Conservation (phyloP, 768 basidiomycete species). For the Amanita muscaria region DNA sequence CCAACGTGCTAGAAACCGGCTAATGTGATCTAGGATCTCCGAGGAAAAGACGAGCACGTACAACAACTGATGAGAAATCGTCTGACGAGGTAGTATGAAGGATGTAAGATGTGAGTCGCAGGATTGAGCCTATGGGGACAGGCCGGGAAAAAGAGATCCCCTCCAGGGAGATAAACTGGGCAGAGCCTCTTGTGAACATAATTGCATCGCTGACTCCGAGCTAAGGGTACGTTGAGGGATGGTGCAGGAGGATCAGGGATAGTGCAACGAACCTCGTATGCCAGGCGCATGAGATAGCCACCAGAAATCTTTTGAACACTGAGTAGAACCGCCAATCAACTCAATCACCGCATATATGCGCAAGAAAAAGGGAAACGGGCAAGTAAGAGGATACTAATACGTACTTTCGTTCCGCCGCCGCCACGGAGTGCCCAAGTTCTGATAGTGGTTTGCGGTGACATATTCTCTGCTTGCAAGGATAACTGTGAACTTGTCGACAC, state of each 20-base stretch:
- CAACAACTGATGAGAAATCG: constrained; percentile 48
- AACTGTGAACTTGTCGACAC: constrained; percentile 39
- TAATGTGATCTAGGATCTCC: neutral
- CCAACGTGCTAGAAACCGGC: constrained; percentile 52
- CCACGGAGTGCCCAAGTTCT: constrained; percentile 16
- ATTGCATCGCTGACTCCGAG: constrained; percentile 67
- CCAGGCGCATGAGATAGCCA: constrained; percentile 58
- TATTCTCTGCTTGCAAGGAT: constrained; percentile 33
- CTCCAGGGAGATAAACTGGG: constrained; percentile 72
- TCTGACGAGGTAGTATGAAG: constrained; percentile 47
- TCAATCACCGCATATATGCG: too few relatives aligned
- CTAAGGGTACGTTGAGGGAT: constrained; percentile 22
- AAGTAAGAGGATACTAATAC: neutral
- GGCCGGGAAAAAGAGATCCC: constrained; percentile 72
- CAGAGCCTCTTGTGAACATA: constrained; percentile 55
- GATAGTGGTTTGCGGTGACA: constrained; percentile 29
- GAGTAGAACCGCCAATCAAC: constrained; percentile 3
- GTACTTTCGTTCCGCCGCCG: constrained; percentile 28
- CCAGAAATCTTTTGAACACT: constrained; percentile 74
- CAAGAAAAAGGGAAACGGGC: neutral
- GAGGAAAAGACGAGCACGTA: constrained; percentile 25
- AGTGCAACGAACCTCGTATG: constrained; percentile 48
- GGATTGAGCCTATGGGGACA: constrained; percentile 77
- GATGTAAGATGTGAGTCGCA: constrained; percentile 63
- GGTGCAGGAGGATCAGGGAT: neutral